Evolutionary conservation across 1,284 basidiomycete species (phyloP).

Genomic region (Irpex sp.): DNA sequence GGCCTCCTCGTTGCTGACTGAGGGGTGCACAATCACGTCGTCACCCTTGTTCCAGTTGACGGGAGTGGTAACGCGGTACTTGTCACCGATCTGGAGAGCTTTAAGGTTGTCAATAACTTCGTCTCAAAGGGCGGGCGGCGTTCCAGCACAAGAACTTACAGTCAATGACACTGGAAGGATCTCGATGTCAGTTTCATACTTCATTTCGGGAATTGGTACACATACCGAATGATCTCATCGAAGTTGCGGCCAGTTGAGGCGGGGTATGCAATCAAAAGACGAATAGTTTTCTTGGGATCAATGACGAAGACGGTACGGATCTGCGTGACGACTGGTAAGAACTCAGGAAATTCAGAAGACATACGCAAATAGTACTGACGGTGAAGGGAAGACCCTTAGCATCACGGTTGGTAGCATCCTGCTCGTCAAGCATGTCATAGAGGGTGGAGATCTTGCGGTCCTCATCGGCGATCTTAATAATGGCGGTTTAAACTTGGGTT

Average conservation of each 20-base stretch:
- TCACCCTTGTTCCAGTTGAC: constrained; percentile 96
- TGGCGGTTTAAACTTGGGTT: constrained; percentile 5
- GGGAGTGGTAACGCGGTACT: constrained; percentile 80
- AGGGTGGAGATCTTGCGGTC: constrained; percentile 83
- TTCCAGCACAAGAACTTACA: constrained; percentile 33
- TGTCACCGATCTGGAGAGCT: constrained; percentile 93
- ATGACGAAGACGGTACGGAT: constrained; percentile 95
- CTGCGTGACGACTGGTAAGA: constrained; percentile 45
- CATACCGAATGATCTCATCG: constrained; percentile 83
- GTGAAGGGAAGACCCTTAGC: constrained; percentile 86
- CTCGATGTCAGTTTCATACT: constrained; percentile 13
- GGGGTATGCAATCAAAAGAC: constrained; percentile 88
- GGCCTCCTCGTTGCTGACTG: constrained; percentile 84
- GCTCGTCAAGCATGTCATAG: constrained; percentile 96
- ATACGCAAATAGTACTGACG: constrained; percentile 34
- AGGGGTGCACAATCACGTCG: constrained; percentile 94
- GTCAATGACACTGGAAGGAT: constrained; percentile 53
- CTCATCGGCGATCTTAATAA: constrained; percentile 80
- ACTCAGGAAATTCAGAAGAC: not conserved
- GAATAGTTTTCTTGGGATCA: constrained; percentile 89
- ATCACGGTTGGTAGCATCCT: constrained; percentile 94
- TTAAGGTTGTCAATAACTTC: constrained; percentile 8
- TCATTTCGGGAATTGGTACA: not conserved
- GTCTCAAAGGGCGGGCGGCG: not conserved
- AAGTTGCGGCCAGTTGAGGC: constrained; percentile 84